Evolutionary conservation across 1,284 basidiomycete genomes (phyloP).

Genomic region (Ceratobasidium sp.): DNA sequence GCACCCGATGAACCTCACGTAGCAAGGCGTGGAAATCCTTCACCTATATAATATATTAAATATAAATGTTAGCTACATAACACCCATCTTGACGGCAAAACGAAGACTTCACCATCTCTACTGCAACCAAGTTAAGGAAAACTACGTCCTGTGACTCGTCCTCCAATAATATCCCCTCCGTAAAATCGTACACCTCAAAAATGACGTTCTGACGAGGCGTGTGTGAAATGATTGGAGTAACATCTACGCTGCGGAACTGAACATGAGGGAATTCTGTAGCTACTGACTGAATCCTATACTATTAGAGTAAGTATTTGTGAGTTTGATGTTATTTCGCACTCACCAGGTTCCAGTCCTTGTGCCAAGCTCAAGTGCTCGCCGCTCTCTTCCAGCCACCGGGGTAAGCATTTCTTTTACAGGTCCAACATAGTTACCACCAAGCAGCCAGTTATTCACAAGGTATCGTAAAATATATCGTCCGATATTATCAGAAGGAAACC

Average conservation of each 20-base stretch:
- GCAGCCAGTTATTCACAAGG: not conserved
- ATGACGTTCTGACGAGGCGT: constrained; percentile 3
- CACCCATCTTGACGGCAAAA: not conserved
- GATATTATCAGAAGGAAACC: constrained; percentile 28
- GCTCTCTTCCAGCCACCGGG: not conserved
- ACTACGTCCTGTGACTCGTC: constrained; percentile 8
- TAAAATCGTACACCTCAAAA: constrained; percentile 16
- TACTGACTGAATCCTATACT: not conserved
- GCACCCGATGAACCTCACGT: constrained; percentile 11
- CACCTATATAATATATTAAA: not conserved
- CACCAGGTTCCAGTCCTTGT: constrained; percentile 27
- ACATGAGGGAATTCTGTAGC: constrained; percentile 16
- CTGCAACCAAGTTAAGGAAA: not conserved
- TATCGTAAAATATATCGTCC: constrained; percentile 13
- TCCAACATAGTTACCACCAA: constrained; percentile 5
- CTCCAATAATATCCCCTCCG: constrained; percentile 6
- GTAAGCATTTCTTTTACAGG: not conserved
- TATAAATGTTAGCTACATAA: not conserved
- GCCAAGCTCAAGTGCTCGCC: not conserved
- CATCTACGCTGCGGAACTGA: constrained; percentile 4
- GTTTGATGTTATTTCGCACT: not conserved
- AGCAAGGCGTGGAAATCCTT: constrained; percentile 8
- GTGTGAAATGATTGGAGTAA: not conserved
- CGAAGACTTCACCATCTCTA: not conserved
- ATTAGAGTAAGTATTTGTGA: not conserved